A percentile compares a stretch with the other conserved stretches of the same genome.
phyloP scores from a whole-genome alignment of 345 rosid genomes.

The Moricandia moricandioides region DNA sequence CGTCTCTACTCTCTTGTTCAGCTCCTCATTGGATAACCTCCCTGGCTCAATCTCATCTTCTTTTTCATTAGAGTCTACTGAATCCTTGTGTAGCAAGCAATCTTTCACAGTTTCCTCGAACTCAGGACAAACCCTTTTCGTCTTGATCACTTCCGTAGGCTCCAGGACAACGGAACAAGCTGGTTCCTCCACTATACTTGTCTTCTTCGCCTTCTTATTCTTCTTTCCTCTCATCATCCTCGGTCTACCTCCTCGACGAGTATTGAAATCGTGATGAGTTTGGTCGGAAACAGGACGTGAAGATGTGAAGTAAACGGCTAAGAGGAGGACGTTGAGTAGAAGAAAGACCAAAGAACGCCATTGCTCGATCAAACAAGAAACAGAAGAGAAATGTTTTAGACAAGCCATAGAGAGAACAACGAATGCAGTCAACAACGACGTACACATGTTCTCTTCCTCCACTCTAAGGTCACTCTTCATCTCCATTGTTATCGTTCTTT shows the following conservation, averaged over 20 bases:
- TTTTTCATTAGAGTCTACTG: background rate
- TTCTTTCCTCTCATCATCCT: slow-evolving; percentile 23
- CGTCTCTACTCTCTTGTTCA: slow-evolving; percentile 74
- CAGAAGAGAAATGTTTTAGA: slow-evolving; percentile 42
- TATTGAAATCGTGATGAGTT: slow-evolving; percentile 21
- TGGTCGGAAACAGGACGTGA: slow-evolving; percentile 26
- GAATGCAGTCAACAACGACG: slow-evolving; percentile 54
- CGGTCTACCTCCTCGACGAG: slow-evolving; percentile 12
- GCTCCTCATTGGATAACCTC: slow-evolving; percentile 64
- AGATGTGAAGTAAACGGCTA: slow-evolving; percentile 69
- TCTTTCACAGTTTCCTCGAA: background rate
- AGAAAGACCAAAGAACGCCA: slow-evolving; percentile 72
- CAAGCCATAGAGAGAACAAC: slow-evolving; percentile 54
- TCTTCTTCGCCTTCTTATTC: slow-evolving; percentile 10
- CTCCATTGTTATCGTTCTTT: slow-evolving; percentile 16
- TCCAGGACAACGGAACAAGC: slow-evolving; percentile 1
- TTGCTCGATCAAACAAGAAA: slow-evolving; percentile 48
- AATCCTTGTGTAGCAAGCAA: background rate
- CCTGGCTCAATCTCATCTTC: slow-evolving; percentile 26
- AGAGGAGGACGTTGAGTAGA: slow-evolving; percentile 61
- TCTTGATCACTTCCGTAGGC: slow-evolving; percentile 25
- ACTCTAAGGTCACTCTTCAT: slow-evolving; percentile 35
- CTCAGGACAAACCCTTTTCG: slow-evolving; percentile 19
- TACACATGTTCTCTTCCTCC: slow-evolving; percentile 43
- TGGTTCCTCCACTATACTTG: background rate